Evolutionary conservation across 1,284 basidiomycete genomes (phyloP), one percentile per base, ranked within the genome.

Genomic region (Ceratobasidium papillatum): DNA sequence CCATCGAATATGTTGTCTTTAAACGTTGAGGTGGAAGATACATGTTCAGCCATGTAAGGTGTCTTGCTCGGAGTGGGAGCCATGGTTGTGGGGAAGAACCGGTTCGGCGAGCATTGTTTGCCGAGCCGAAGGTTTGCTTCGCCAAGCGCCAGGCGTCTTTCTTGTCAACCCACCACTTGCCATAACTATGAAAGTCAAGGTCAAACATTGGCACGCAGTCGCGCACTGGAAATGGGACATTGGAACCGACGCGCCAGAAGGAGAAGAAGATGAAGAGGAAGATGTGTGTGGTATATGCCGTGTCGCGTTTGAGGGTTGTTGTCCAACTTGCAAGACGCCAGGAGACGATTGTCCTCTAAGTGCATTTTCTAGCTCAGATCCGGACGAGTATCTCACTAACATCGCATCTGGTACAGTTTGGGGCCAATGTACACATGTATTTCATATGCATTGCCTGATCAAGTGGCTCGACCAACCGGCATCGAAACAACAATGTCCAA

Each of bases 321-420:
- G 96, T 83, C 95, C 96, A 3, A 88, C 91, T 3, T 98, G 96
- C 83, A 96, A 95, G 82, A 89, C 96, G 79, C 96, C 96, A 0
- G 96, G 96, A n/a, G 96, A 98, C 78, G 95, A 96, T 79, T 98
- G 96, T 85, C 96, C 96, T 0, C 84, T 98, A 36, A 97, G 96
- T 98, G 79, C 80, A 90, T 88, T 0, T 49, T 7, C 11, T 51
- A 8, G n/a, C 32, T 63, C 32, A 58, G 47, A 38, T 61, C n/a
- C 9, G 74, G 22, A 58, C 34, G n/a, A 22, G 17, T 32, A 47
- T n/a, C 27, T 41, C 19, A 47, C 54, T 61, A 36, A 65, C 66
- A 30, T 38, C n/a, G n/a, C n/a, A n/a, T 75, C 14, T 27, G 7
- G n/a, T 73, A 22, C 77, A 96, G 96, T 98, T 74, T 98, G 95